Evolutionary conservation across 2,329 filamentous ascomycete species (phyloP).

Genomic region (Arthroderma sp.): DNA sequence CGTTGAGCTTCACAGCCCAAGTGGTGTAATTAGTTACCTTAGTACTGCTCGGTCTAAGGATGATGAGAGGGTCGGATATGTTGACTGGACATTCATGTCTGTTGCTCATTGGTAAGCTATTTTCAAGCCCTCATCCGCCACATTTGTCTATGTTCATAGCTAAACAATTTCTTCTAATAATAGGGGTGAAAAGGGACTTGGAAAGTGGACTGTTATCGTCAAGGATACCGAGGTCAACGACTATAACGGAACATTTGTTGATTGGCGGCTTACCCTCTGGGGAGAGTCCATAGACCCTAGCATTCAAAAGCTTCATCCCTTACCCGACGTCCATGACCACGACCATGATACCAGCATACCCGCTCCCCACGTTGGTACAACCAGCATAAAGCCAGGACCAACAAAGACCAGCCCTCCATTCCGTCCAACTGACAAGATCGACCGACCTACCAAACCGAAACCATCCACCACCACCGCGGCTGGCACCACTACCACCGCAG

Average conservation of each 20-base stretch:
- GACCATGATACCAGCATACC: slow-evolving; percentile 59
- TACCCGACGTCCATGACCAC: slow-evolving; percentile 75
- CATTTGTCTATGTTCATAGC: neutral
- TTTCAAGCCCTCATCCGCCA: neutral
- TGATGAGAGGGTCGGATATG: slow-evolving; percentile 55
- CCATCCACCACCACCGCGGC: slow-evolving; percentile 33
- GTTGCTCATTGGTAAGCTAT: slow-evolving; percentile 73
- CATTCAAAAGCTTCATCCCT: slow-evolving; percentile 61
- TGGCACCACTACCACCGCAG: slow-evolving; percentile 16
- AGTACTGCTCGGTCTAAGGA: slow-evolving; percentile 64
- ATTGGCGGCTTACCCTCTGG: slow-evolving; percentile 93
- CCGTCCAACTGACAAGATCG: slow-evolving; percentile 51
- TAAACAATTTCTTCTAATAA: slow-evolving; percentile 24
- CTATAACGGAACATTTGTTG: slow-evolving; percentile 63
- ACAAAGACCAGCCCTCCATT: slow-evolving; percentile 36
- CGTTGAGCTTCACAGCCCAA: slow-evolving; percentile 78
- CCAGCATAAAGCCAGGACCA: slow-evolving; percentile 41
- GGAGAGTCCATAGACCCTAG: slow-evolving; percentile 69
- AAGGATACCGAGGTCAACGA: slow-evolving; percentile 74
- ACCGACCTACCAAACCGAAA: slow-evolving; percentile 53
- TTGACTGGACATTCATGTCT: slow-evolving; percentile 98
- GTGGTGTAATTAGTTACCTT: slow-evolving; percentile 70
- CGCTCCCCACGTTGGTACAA: slow-evolving; percentile 49
- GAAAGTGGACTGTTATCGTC: slow-evolving; percentile 82
- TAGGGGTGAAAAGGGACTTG: slow-evolving; percentile 77